Percentiles rank a stretch among this genome's conserved stretches.
Conservation (phyloP, 768 basidiomycete genomes). For the Cytidiella melzeri region DNA sequence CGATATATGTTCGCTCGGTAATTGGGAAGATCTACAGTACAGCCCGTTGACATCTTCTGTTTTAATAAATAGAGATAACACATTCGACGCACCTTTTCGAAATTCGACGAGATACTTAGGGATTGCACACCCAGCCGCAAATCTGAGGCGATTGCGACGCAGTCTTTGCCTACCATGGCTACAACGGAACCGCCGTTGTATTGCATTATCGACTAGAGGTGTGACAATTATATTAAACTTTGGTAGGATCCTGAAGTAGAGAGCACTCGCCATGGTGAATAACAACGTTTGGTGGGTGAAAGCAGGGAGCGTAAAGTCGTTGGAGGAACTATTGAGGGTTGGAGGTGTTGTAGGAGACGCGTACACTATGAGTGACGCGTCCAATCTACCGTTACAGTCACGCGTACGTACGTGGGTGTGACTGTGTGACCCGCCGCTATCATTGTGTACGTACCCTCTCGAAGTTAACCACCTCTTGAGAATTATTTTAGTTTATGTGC, state of each 20-base stretch:
- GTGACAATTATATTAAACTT: not conserved
- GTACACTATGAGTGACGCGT: conserved; percentile 9
- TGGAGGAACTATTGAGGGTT: conserved; percentile 2
- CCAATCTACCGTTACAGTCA: not conserved
- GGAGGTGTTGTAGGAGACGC: not conserved
- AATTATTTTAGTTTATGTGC: no score
- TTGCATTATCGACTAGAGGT: conserved; percentile 76
- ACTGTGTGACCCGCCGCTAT: not conserved
- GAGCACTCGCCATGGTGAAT: conserved; percentile 21
- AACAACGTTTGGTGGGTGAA: not conserved
- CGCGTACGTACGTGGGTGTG: conserved; percentile 1
- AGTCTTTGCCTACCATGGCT: conserved; percentile 99
- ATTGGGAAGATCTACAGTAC: conserved; percentile 79
- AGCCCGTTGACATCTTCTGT: conserved; percentile 14
- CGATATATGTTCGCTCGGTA: conserved; percentile 87
- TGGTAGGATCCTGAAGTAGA: conserved; percentile 11
- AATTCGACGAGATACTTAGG: conserved; percentile 82
- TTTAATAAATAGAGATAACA: not conserved
- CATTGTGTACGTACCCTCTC: no score
- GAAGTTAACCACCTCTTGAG: no score
- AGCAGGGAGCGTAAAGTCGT: no score
- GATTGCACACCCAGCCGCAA: conserved; percentile 85
- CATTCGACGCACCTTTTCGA: conserved; percentile 69
- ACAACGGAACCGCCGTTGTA: conserved; percentile 97
- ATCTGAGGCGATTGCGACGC: conserved; percentile 97